These are phyloP conservation scores for Quillaja saponaria DNA, from an alignment of 306 rosid species.

Conservation along the genomic window DNA sequence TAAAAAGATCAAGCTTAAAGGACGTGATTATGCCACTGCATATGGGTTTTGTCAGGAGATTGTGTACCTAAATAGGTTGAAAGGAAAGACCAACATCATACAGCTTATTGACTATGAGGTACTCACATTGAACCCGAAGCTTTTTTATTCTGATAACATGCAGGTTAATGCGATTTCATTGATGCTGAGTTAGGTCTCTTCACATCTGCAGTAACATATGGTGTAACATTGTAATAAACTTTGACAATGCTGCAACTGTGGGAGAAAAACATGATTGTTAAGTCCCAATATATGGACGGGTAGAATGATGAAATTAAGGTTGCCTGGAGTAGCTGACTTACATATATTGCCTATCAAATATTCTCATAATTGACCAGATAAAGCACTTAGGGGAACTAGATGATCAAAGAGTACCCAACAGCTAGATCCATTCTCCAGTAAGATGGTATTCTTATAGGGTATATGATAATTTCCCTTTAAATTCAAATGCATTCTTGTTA, in stretches of 20 bases:
- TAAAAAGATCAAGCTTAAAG: constrained; percentile 86
- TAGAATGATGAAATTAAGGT: background rate
- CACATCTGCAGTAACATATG: no score
- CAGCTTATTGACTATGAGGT: constrained; percentile 96
- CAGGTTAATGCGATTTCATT: no score
- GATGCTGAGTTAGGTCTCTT: no score
- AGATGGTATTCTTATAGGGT: background rate
- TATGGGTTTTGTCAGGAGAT: constrained; percentile 98
- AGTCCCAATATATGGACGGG: no score
- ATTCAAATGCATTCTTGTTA: background rate
- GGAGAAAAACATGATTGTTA: no score
- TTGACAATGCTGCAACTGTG: no score
- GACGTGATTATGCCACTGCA: constrained; percentile 96
- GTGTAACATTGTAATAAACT: no score
- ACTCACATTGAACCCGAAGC: constrained; percentile 26
- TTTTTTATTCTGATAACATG: no score
- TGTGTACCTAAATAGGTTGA: constrained; percentile 81
- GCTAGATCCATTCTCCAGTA: background rate
- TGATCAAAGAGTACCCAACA: background rate
- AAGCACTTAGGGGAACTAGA: background rate
- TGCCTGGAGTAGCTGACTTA: constrained; percentile 9
- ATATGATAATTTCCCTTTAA: background rate
- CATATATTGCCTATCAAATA: background rate
- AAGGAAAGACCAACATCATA: constrained; percentile 82
- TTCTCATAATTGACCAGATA: background rate